A percentile compares a stretch with the other conserved stretches of the same genome.
phyloP scores from a whole-genome alignment of 257 asterid species.

The Agastache rugosa region DNA sequence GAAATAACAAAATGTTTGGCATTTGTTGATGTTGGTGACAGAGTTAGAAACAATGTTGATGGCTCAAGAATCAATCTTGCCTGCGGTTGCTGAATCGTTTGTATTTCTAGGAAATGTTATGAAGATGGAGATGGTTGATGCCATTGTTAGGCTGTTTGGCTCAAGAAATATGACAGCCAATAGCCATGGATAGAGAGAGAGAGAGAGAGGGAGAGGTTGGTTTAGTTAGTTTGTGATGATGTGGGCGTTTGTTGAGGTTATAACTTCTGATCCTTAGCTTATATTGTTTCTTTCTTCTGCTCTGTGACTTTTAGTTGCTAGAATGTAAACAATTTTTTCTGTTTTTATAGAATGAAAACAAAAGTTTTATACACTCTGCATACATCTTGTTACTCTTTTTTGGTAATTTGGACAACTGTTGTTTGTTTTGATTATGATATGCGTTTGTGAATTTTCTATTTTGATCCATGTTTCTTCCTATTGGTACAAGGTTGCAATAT shows the following conservation, averaged over 20 bases:
- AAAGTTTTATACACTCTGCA: neutral
- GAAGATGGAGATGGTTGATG: conserved; percentile 1
- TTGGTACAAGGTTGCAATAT: neutral
- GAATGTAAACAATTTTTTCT: conserved; percentile 32
- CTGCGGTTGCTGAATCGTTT: neutral
- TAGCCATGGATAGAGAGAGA: neutral
- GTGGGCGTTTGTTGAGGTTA: conserved; percentile 30
- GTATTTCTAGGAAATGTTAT: neutral
- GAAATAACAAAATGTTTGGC: neutral
- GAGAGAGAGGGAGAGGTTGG: neutral
- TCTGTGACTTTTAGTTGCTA: conserved; percentile 24
- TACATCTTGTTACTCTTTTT: neutral
- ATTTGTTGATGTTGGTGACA: neutral
- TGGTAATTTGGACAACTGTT: neutral
- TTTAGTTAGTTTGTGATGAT: conserved; percentile 10
- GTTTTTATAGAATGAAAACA: conserved; percentile 18
- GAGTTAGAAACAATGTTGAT: neutral
- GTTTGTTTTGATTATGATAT: neutral
- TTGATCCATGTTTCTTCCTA: too few species aligned
- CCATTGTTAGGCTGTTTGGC: neutral
- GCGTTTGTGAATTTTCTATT: neutral
- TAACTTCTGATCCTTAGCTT: conserved; percentile 18
- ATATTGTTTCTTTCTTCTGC: neutral
- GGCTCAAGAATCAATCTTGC: neutral
- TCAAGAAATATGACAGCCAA: conserved; percentile 1